Conservation (phyloP, 352 stramenopile genomes). For the Phytophthora pisi region DNA sequence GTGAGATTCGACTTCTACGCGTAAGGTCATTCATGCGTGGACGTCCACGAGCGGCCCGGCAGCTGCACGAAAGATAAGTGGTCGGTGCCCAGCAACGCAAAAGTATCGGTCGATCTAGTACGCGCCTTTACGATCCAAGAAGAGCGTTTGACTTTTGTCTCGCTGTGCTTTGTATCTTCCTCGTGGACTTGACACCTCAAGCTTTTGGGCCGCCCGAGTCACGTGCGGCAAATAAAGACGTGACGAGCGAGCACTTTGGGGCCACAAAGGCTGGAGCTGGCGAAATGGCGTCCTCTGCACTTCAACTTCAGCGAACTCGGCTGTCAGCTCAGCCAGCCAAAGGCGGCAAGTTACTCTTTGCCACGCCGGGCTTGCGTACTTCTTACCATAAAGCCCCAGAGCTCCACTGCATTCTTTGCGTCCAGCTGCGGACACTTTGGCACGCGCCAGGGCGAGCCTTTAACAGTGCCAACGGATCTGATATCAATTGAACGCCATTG, state of each 20-base stretch:
- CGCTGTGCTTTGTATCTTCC: not conserved
- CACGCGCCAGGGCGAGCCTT: constrained; percentile 8
- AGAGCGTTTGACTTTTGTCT: constrained; percentile 19
- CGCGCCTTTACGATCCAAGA: constrained; percentile 24
- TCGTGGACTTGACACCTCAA: constrained; percentile 21
- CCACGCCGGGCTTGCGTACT: not conserved
- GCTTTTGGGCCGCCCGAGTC: not conserved
- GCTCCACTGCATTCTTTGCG: constrained; percentile 5
- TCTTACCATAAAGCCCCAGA: not conserved
- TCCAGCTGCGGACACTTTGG: constrained; percentile 33
- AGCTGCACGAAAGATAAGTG: constrained; percentile 24
- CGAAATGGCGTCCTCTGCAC: constrained; percentile 26
- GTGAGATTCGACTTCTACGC: constrained; percentile 17
- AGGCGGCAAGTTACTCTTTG: not conserved
- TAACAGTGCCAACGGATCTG: constrained; percentile 8
- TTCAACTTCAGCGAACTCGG: constrained; percentile 27
- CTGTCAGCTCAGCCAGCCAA: constrained; percentile 6
- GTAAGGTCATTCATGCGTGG: not conserved
- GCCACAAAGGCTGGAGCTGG: not conserved
- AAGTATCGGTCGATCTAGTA: constrained; percentile 9
- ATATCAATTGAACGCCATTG: constrained; percentile 5
- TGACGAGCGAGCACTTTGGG: constrained; percentile 29
- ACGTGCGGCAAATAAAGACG: constrained; percentile 33
- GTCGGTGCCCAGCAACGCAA: constrained; percentile 17
- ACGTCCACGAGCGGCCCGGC: constrained; percentile 5